A percentile compares a stretch with the other conserved stretches of the same genome.
These are phyloP conservation scores for Ceriops decandra DNA, from an alignment of 345 rosid species.

Conservation along the genomic window DNA sequence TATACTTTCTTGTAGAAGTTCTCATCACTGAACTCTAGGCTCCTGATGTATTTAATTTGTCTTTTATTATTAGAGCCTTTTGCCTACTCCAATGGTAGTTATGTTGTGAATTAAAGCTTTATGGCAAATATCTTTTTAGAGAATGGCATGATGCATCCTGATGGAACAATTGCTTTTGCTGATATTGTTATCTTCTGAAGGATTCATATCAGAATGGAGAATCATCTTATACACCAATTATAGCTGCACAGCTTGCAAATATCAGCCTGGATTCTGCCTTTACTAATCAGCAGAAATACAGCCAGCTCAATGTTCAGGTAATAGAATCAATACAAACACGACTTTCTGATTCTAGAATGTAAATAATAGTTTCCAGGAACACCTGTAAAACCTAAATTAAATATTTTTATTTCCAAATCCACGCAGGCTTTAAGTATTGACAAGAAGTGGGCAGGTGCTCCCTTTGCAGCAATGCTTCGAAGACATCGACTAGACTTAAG, in stretches of 20 bases:
- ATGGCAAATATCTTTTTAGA: neutral
- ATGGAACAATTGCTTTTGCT: neutral
- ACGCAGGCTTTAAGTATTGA: conserved; percentile 69
- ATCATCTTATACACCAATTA: conserved; percentile 43
- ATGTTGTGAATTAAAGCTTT: neutral
- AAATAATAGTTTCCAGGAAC: neutral
- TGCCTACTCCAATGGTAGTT: neutral
- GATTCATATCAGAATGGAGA: conserved; percentile 43
- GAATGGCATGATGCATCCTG: conserved; percentile 1
- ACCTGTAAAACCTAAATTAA: conserved; percentile 2
- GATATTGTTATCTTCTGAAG: conserved; percentile 40
- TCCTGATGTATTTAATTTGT: neutral
- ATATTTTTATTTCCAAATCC: conserved; percentile 11
- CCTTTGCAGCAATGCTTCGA: conserved; percentile 85
- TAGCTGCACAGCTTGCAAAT: conserved; percentile 58
- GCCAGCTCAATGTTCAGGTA: conserved; percentile 71
- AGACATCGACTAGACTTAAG: conserved; percentile 48
- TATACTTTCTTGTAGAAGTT: neutral
- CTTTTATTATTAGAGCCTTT: conserved; percentile 1
- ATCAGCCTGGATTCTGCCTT: conserved; percentile 54
- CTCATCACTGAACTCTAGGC: neutral
- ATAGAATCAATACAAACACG: neutral
- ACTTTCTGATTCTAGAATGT: conserved; percentile 12
- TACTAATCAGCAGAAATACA: conserved; percentile 63
- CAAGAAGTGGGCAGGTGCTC: conserved; percentile 77